Base-by-base conservation (phyloP, 1,284 basidiomycete species). In the Cutaneotrichosporon cutaneum region DNA sequence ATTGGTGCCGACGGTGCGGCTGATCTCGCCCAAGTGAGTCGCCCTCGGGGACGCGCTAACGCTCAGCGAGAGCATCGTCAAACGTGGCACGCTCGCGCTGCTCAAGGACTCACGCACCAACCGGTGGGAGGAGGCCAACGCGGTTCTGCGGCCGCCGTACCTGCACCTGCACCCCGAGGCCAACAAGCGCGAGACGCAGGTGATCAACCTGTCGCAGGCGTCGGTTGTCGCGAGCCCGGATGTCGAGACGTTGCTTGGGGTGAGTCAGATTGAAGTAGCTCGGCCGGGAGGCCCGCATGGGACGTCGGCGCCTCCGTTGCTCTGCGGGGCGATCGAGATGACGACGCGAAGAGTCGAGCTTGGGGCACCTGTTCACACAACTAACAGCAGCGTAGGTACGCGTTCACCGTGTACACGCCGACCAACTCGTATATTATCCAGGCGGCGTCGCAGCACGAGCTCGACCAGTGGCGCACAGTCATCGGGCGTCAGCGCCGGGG, bases 71-170 rank as follows among this genome's bases (percentile, higher is more conserved):
- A 85, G 85, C 27, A 84, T 88, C 7, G 89, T 90, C 14, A 94
- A 93, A 83, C 89, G 88, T 72, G 94, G 94, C 6, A 83, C 88
- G 72, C 81, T 97, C 55, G 81, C 87, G 76, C 85, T 94, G 64
- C 83, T 97, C 63, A 84, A 84, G 27, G 88, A 96, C 74, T 90
- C 92, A 8, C 85, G 84, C 35, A 85, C 86, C 66, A 87, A 93
- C 72, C 75, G 81, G 21, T 98, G 95, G 94, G 86, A 87, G 67
- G 86, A 85, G 72, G 82, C 88, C 50, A 92, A 89, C 86, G 94
- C 95, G 74, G 90, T 93, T 14, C 83, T 98, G n/a, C 85, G 87
- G 74, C 85, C 93, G 92, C 95, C 95, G 0, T 94, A 95, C 78
- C 83, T 98, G 5, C 88, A 93, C 72, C 83, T 97, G 60, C 96